A percentile compares a stretch with the other conserved stretches of the same genome.
These are phyloP conservation scores for Monilinia fructicola DNA, from an alignment of 2,329 filamentous ascomycete genomes.

Conservation along the genomic window DNA sequence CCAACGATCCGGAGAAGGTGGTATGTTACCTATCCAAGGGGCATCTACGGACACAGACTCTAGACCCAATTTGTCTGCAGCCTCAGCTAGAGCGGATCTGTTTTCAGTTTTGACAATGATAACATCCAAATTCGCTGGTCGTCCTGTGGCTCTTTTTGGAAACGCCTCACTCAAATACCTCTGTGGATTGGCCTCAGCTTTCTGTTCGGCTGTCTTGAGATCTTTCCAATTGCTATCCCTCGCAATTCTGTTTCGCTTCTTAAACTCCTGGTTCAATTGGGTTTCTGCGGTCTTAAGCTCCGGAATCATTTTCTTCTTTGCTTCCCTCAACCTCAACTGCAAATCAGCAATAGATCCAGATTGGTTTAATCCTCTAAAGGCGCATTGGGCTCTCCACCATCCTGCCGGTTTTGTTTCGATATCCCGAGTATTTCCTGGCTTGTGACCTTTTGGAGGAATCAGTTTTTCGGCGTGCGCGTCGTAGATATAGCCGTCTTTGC, in stretches of 20 bases:
- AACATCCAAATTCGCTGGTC: slow-evolving; percentile 29
- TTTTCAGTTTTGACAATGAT: slow-evolving; percentile 27
- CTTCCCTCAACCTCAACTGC: slow-evolving; percentile 27
- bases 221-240: slow-evolving; percentile 23
- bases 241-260: slow-evolving; percentile 24
- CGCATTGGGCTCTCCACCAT: slow-evolving; percentile 32
- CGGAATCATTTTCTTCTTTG: slow-evolving; percentile 29
- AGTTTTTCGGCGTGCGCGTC: slow-evolving; percentile 27
- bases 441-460: slow-evolving; percentile 27
- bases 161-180: slow-evolving; percentile 27
- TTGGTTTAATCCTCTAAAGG: slow-evolving; percentile 29
- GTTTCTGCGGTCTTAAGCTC: slow-evolving; percentile 27
- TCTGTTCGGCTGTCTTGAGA: slow-evolving; percentile 26
- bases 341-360: slow-evolving; percentile 26
- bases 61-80: slow-evolving; percentile 24
- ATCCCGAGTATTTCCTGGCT: slow-evolving; percentile 23
- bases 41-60: slow-evolving; percentile 26
- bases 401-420: slow-evolving; percentile 27
- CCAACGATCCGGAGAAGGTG: slow-evolving; percentile 27
- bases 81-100: slow-evolving; percentile 18
- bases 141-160: slow-evolving; percentile 25
- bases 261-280: slow-evolving; percentile 29
- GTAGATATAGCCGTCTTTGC: slow-evolving; percentile 29
- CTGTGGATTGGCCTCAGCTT: slow-evolving; percentile 25
- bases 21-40: slow-evolving; percentile 24